phyloP scores from a whole-genome alignment of 257 asterid genomes.

The Primulina huaijiensis region DNA sequence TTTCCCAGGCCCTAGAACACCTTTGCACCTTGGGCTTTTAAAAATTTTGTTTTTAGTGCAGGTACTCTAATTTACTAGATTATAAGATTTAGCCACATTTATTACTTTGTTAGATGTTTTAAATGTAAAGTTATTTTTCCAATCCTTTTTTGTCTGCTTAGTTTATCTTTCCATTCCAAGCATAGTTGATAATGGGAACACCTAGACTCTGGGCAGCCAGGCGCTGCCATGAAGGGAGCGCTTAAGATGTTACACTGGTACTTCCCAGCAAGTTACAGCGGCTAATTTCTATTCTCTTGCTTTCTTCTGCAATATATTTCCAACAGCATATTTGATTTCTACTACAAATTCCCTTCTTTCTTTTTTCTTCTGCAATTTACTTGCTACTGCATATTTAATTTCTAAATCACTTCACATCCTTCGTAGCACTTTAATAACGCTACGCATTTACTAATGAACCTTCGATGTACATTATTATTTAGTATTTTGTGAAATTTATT shows the following conservation, averaged over 20 bases:
- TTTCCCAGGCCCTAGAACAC: not conserved
- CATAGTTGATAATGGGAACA: not conserved
- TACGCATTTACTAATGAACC: not conserved
- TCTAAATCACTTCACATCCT: not conserved
- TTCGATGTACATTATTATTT: not conserved
- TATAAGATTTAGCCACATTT: not conserved
- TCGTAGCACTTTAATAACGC: not conserved
- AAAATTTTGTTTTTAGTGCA: too few species aligned
- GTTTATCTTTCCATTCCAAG: not conserved
- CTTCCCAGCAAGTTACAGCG: not conserved
- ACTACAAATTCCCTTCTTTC: too few species aligned
- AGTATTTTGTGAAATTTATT: too few species aligned
- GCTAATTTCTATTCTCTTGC: not conserved
- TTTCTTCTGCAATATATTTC: not conserved
- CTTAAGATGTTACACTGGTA: too few species aligned
- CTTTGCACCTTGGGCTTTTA: not conserved
- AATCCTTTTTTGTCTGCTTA: too few species aligned
- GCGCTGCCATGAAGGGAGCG: too few species aligned
- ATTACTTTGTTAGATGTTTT: not conserved
- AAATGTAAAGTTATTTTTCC: too few species aligned
- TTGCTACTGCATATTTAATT: not conserved
- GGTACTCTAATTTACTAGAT: not conserved
- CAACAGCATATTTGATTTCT: not conserved
- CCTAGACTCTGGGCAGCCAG: too few species aligned
- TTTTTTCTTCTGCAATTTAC: not conserved